Evolutionary conservation across 768 basidiomycete genomes (phyloP).

Genomic region (Strobilomyces dryophilus): DNA sequence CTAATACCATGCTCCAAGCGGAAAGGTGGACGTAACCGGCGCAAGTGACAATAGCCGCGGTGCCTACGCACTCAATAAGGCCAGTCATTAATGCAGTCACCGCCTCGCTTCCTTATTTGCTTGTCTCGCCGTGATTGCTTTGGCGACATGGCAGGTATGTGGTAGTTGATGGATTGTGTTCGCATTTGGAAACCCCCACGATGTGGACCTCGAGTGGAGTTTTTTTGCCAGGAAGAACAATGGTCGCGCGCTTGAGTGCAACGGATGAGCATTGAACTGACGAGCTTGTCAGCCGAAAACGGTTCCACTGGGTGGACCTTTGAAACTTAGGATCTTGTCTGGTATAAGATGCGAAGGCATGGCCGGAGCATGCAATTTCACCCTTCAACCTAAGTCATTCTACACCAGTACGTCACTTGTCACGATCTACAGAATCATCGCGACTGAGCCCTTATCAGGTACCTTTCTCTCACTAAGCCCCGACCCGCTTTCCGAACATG

Average conservation of each 20-base stretch:
- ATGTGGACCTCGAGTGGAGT: conserved; percentile 8
- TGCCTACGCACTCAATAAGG: neutral
- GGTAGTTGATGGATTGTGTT: neutral
- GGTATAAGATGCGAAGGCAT: conserved; percentile 18
- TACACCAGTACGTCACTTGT: neutral
- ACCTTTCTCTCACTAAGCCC: neutral
- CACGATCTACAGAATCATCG: neutral
- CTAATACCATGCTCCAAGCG: neutral
- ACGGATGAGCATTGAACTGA: neutral
- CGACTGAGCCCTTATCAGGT: neutral
- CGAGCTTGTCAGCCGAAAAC: conserved; percentile 6
- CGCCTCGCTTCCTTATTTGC: neutral
- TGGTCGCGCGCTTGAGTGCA: neutral
- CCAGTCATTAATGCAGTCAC: neutral
- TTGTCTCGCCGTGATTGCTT: neutral
- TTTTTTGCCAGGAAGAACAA: conserved; percentile 13
- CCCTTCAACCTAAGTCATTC: conserved; percentile 1
- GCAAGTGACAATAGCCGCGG: neutral
- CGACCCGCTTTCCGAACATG: conserved; percentile 13
- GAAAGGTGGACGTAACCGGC: neutral
- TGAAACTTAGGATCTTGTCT: neutral
- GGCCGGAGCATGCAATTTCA: neutral
- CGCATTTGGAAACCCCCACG: neutral
- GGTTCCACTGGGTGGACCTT: conserved; percentile 4
- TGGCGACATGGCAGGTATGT: conserved; percentile 3